Evolutionary conservation across 73 alveolate genomes (phyloP).

Genomic region (Tetrahymena borealis): DNA sequence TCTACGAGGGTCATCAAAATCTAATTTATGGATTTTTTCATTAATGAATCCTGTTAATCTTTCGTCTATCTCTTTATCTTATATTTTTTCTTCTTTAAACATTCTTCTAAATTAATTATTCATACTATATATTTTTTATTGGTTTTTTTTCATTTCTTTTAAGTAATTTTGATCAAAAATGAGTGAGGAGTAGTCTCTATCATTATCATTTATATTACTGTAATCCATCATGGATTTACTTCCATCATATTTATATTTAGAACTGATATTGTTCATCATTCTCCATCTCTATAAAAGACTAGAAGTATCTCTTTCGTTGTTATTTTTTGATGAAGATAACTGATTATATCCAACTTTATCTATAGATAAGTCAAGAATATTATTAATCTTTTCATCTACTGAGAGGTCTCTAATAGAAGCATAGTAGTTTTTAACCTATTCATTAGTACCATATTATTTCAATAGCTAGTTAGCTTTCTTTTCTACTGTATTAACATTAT

Average conservation of each 20-base stretch:
- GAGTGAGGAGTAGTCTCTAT: background rate
- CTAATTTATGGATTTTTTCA: background rate
- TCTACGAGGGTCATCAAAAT: background rate
- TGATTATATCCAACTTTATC: background rate
- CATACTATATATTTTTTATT: background rate
- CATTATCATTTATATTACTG: background rate
- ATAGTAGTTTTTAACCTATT: background rate
- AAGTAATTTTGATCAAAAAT: background rate
- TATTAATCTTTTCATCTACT: background rate
- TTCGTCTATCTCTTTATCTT: background rate
- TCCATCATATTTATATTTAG: background rate
- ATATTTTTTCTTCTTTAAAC: background rate
- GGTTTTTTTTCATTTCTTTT: background rate
- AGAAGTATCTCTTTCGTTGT: background rate
- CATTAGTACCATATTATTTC: background rate
- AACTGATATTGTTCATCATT: background rate
- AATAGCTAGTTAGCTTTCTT: background rate
- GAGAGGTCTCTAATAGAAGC: background rate
- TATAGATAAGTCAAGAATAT: background rate
- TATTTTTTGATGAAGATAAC: background rate
- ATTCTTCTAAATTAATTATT: background rate
- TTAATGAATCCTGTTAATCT: background rate
- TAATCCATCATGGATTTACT: background rate
- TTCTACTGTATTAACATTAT: background rate
- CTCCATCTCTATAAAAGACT: background rate